Percentiles rank a stretch among this genome's conserved stretches.
Evolutionary conservation across 2,329 filamentous ascomycete species (phyloP).

Genomic region (Curvularia sp.): DNA sequence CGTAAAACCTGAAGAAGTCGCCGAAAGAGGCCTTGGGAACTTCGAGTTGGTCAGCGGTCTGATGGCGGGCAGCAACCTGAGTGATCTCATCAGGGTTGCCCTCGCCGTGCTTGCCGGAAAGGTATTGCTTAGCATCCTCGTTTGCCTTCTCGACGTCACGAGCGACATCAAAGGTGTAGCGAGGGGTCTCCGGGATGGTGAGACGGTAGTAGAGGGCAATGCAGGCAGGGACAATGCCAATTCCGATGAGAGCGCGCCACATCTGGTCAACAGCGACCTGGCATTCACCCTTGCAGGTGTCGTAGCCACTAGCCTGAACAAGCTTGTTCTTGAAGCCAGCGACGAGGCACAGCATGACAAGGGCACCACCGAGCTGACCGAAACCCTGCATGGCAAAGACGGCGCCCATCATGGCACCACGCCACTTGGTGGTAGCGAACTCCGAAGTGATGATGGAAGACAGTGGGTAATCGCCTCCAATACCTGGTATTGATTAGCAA

Average conservation of each 20-base stretch:
- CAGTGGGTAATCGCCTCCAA: conserved; percentile 79
- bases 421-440: conserved; percentile 52
- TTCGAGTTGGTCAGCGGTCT: conserved; percentile 63
- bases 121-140: conserved; percentile 77
- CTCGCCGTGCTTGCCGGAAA: conserved; percentile 67
- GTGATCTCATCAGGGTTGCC: conserved; percentile 71
- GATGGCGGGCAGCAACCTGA: conserved; percentile 65
- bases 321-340: conserved; percentile 44
- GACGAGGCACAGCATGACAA: conserved; percentile 46
- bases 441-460: conserved; percentile 80
- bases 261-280: conserved; percentile 50
- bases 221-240: conserved; percentile 53
- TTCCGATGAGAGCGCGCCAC: conserved; percentile 53
- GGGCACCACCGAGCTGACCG: conserved; percentile 51
- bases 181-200: conserved; percentile 53
- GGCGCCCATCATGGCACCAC: conserved; percentile 54
- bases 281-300: conserved; percentile 41
- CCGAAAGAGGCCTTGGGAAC: conserved; percentile 73
- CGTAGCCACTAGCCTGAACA: conserved; percentile 26
- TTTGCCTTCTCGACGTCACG: conserved; percentile 60
- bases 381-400: conserved; percentile 56
- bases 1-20: conserved; percentile 76
- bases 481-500: conserved; percentile 36
- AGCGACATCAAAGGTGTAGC: conserved; percentile 54
- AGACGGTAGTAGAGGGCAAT: conserved; percentile 54